These are phyloP conservation scores for Alternaria sp. DNA, from an alignment of 2,329 filamentous ascomycete species.

Conservation along the genomic window DNA sequence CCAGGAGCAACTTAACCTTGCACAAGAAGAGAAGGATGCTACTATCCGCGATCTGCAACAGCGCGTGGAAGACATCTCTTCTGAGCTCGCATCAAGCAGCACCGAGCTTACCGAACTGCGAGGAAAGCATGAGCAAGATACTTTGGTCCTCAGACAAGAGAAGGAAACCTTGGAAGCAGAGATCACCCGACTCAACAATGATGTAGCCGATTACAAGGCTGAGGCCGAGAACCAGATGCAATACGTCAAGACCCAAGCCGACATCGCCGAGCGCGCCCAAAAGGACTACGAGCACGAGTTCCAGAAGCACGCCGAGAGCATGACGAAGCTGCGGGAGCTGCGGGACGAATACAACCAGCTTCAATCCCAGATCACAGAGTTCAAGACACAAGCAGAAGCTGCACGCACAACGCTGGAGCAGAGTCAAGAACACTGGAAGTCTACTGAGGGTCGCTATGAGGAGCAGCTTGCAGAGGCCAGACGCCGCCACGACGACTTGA, in stretches of 20 bases:
- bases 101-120: constrained; percentile 80
- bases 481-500: constrained; percentile 79
- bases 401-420: constrained; percentile 79
- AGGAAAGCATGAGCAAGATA: constrained; percentile 77
- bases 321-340: constrained; percentile 79
- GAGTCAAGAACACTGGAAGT: constrained; percentile 86
- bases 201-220: constrained; percentile 79
- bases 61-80: constrained; percentile 80
- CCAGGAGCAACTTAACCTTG: constrained; percentile 79
- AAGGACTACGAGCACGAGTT: constrained; percentile 95
- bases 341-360: constrained; percentile 82
- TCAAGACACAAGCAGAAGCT: constrained; percentile 83
- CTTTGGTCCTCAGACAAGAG: constrained; percentile 78
- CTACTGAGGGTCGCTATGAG: constrained; percentile 80
- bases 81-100: constrained; percentile 82
- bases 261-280: constrained; percentile 91
- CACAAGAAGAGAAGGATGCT: constrained; percentile 77
- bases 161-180: constrained; percentile 80
- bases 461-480: constrained; percentile 81
- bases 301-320: constrained; percentile 94
- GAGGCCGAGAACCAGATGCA: constrained; percentile 86
- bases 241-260: constrained; percentile 89
- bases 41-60: constrained; percentile 83
- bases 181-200: constrained; percentile 80
- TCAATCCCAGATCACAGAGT: constrained; percentile 76